phyloP scores from a whole-genome alignment of 495 filamentous ascomycete genomes.

The Hyaloscypha variabilis region DNA sequence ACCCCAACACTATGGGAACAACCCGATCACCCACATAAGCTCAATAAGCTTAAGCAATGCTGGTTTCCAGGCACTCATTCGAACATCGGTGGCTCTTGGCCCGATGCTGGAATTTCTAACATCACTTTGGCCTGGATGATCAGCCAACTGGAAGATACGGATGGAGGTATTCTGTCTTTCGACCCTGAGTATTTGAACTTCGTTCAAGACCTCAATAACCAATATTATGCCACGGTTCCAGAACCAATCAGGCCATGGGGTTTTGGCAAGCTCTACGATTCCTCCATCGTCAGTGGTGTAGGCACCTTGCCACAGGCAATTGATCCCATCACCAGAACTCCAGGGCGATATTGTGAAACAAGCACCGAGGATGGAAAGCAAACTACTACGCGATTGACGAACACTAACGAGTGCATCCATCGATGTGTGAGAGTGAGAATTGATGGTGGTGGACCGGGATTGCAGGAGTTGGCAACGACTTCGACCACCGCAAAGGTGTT shows the following conservation, averaged over 20 bases:
- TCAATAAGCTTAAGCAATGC: constrained; percentile 63
- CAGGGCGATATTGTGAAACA: constrained; percentile 20
- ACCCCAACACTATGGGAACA: constrained; percentile 66
- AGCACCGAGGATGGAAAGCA: constrained; percentile 10
- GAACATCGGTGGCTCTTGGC: constrained; percentile 58
- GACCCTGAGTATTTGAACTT: constrained; percentile 31
- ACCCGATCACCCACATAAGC: constrained; percentile 35
- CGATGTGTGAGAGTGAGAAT: constrained; percentile 60
- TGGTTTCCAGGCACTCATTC: constrained; percentile 75
- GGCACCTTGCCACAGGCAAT: not conserved
- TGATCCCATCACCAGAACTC: constrained; percentile 24
- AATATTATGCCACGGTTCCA: constrained; percentile 10
- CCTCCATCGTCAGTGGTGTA: constrained; percentile 7
- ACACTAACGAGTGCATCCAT: constrained; percentile 60
- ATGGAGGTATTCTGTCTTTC: constrained; percentile 36
- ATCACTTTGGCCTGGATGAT: constrained; percentile 63
- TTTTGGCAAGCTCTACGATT: constrained; percentile 25
- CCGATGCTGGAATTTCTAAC: constrained; percentile 61
- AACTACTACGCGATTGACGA: not conserved
- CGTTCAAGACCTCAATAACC: constrained; percentile 39
- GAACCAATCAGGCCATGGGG: constrained; percentile 22
- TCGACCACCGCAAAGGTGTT: constrained; percentile 5
- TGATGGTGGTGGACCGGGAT: constrained; percentile 52
- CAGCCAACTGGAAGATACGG: constrained; percentile 29
- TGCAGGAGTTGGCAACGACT: constrained; percentile 44